Evolutionary conservation across 331 rosid species (phyloP), one percentile per base, ranked within the genome.

Genomic region (Spiraea crenata): DNA sequence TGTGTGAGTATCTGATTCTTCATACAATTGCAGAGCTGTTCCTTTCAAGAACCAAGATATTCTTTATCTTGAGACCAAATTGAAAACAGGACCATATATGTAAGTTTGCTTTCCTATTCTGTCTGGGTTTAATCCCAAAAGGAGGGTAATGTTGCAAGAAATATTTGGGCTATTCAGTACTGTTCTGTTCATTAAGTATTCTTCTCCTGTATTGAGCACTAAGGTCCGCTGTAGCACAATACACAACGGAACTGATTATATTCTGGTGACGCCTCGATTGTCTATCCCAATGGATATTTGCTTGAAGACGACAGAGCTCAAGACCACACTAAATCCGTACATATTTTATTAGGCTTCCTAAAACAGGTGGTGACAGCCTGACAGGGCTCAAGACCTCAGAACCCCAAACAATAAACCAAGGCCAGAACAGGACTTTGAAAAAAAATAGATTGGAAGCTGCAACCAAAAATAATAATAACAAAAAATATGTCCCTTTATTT

Each of bases 1-100:
- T 71, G 75, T 46, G 78, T 50, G 77, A 77, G 92, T 50, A 85
- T 83, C 92, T 70, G 82, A 83, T 90, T 87, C 96, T 83, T 79
- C 92, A 76, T 63, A 63, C 80, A 71, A 76, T 74, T 78, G 60
- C 81, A 73, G 57, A 71, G 10, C 72, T 74, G 72, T 78, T 80
- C 60, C 40, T 42, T 69, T 79, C 86, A 79, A 84, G 74, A 84
- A 65, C 76, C 86, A 79, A 84, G 74, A 84, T 80, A 82, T 84
- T 80, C 88, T 84, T 80, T 56, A 71, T 19, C 60, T 39, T 61
- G 2, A 38, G 46, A 42, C 4, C 46, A 42, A 42, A 42, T 42
- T 10, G 46, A 42, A 42, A 42, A 42, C 8, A 42, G 46, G 46
- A 42, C 9, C 46, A 7, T 6, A 1, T 42, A 25, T 25, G 31